Evolutionary conservation across 805 yeast species (phyloP), one percentile per base, ranked within the genome.

Genomic region (Diddensiella santjacobensis): DNA sequence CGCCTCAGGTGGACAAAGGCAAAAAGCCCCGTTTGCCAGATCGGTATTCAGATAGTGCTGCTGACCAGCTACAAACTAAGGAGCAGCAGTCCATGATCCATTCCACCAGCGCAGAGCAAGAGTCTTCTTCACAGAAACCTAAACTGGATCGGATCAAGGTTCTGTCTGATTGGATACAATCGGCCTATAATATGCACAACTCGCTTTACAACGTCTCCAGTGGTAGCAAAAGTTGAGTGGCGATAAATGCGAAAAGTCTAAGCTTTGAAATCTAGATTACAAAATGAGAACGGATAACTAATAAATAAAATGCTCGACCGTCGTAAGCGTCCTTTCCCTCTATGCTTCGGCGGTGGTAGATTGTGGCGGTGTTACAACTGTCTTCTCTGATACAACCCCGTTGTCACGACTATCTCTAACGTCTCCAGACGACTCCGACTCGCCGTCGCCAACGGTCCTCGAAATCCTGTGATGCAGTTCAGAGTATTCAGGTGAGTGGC

Each of bases 61-160:
- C 19, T 19, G 51, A 36, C 3, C 40, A 40, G 17, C 37, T 18
- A 22, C 45, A 49, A 22, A 42, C 42, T 35, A n/a, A 33, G 22
- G 55, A 51, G 40, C 55, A 51, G 43, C 43, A 48, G 35, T 42
- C 45, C 11, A 23, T 50, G 29, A 44, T 45, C 8, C 30, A 43
- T 17, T 35, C 38, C 18, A 44, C 43, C n/a, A 13, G n/a, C 4
- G 43, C 43, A 6, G 43, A 20, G 6, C 30, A 23, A 10, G 18
- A 10, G 18, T n/a, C 26, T 4, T 22, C 31, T n/a, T 20, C 17
- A 6, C 38, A 13, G 6, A 15, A 38, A 20, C 15, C 15, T 15
- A 40, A 6, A 6, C 6, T 11, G 17, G 26, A 23, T 17, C 42
- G 48, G 19, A 10, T 31, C 13, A 26, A 37, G 22, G 48, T 23